Base-by-base conservation (phyloP, 768 basidiomycete genomes). In the Hemileccinum impolitum region DNA sequence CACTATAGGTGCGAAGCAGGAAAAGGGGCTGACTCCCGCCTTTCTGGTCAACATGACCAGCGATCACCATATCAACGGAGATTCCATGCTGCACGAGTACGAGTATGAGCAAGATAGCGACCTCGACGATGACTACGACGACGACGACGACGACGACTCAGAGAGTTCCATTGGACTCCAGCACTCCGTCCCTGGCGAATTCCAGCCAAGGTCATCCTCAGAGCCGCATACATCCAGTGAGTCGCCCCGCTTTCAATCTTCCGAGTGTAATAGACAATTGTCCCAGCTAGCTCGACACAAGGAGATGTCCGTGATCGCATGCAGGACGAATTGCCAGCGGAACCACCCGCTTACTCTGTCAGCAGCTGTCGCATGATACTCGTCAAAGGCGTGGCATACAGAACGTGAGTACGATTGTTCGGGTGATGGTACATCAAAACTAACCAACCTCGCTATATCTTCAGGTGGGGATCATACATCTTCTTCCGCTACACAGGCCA, bases 401-500 rank as follows among this genome's bases (percentile, higher is more conserved):
- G 19, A 45, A 65, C 64, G 64, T 68, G 50, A 50, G 54, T 55
- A 17, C 43, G n/a, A 40, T 23, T 23, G 23, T 3, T 23, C 23
- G 23, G 23, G 23, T 6, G 3, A 3, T 23, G 6, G 23, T 23
- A 23, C 23, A n/a, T n/a, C n/a, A n/a, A n/a, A n/a, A n/a, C n/a
- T n/a, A n/a, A n/a, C 23, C 6, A 23, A 23, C 23, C 25, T 49
- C 17, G 0, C 38, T 28, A n/a, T n/a, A n/a, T n/a, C 28, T 34
- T 19, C 45, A 65, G 64, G 5, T 65, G 64, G 64, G 32, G 45
- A 21, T 38, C 66, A 19, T 64, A 65, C 47, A 39, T 65, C 6
- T 63, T 65, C 51, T 65, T 63, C 47, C 56, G 66, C 25, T 65
- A 65, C 50, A 68, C 64, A 1, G 66, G 66, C 0, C 61, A 66